Conservation (phyloP, 345 rosid genomes). For the Gossypium anomalum region DNA sequence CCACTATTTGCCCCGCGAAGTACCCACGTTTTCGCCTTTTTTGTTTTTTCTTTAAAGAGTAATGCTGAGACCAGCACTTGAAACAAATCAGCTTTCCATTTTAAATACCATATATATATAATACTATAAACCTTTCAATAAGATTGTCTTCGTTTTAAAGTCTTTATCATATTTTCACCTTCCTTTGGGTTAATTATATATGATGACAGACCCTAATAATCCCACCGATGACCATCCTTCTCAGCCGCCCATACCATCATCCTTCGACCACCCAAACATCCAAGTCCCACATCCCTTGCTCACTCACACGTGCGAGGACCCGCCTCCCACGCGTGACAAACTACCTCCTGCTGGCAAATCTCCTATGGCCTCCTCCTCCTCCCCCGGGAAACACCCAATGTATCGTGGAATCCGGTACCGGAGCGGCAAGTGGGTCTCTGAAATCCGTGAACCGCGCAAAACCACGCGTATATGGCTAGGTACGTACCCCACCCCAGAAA, state of each 20-base stretch:
- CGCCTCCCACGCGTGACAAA: constrained; percentile 16
- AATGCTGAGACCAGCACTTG: neutral
- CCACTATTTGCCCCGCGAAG: constrained; percentile 34
- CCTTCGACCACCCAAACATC: constrained; percentile 20
- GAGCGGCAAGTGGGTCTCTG: constrained; percentile 87
- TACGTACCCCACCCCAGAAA: constrained; percentile 70
- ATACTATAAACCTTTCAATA: neutral
- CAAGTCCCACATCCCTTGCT: constrained; percentile 12
- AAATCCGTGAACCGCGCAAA: constrained; percentile 86
- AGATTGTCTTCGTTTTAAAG: neutral
- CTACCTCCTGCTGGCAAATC: neutral
- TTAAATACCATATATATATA: neutral
- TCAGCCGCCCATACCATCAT: constrained; percentile 19
- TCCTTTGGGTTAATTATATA: constrained; percentile 4
- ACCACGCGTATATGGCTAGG: constrained; percentile 92
- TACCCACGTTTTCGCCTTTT: constrained; percentile 43
- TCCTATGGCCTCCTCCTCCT: constrained; percentile 21
- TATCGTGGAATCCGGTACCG: constrained; percentile 74
- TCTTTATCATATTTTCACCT: neutral
- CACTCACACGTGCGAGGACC: constrained; percentile 22
- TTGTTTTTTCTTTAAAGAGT: no score
- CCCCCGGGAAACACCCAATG: constrained; percentile 39
- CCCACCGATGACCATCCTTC: constrained; percentile 24
- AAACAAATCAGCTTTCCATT: neutral
- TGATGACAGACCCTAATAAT: constrained; percentile 33